Base-by-base conservation (phyloP, 768 basidiomycete species). In the Fomitopsis pulvina region DNA sequence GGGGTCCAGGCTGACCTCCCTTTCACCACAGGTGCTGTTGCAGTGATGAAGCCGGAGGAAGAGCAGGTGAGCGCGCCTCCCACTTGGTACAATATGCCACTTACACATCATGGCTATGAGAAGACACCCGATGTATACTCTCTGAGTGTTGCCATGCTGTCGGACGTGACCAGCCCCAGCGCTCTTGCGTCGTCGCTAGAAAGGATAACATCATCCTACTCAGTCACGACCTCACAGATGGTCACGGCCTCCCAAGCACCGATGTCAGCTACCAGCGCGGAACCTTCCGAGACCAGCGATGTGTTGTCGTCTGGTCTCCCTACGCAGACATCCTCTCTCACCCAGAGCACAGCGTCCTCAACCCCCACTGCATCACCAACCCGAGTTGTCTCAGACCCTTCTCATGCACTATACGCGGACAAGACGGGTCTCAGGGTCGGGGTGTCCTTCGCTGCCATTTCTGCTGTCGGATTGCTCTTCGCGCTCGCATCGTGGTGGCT, bases 401-500 rank as follows among this genome's bases (percentile, higher is more conserved):
- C 43, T 29, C 10, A 11, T 7, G 25, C 41, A 21, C 26, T 27
- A 6, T 27, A 42, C 24, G n/a, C 51, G 4, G 47, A 56, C 11
- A 45, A 46, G 12, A 53, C 55, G 18, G 45, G 54, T 16, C 51
- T 62, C 40, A 59, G 60, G 41, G 43, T 55, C 24, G 61, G 59
- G 2, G 57, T 66, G 25, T 60, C 62, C 3, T 52, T 66, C 18
- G 53, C 56, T 3, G 44, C 49, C 11, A 50, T 66, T 3, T 57
- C 60, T 2, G 57, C 30, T 5, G 26, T 52, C 5, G 60, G 54
- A 6, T 42, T 58, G 16, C 10, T 64, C 29, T 48, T 63, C 1
- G 55, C 59, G 0, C 34, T 64, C 22, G 29, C 60, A 16, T 30
- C 48, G 6, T 66, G 63, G 60, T 59, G 59, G 55, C 44, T 59